Conservation (phyloP, 2,329 filamentous ascomycete genomes). For the Beauveria asiatica region DNA sequence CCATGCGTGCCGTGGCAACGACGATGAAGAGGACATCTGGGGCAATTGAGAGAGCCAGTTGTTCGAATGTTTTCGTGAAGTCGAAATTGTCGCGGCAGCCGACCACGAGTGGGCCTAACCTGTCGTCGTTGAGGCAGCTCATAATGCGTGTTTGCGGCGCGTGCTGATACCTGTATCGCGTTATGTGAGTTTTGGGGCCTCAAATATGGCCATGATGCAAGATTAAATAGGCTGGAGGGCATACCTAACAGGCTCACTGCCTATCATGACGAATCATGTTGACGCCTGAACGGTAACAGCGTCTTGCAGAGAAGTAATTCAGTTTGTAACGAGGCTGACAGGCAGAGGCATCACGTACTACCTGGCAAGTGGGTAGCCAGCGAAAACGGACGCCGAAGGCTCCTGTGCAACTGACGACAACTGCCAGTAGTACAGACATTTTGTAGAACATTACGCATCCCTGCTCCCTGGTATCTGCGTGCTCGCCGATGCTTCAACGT, state of each 20-base stretch:
- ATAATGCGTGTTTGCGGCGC: background rate
- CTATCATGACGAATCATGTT: background rate
- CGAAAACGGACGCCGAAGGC: no score
- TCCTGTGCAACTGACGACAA: no score
- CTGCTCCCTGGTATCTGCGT: no score
- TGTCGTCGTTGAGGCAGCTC: conserved; percentile 1
- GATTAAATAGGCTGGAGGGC: background rate
- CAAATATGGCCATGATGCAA: background rate
- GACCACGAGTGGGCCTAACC: background rate
- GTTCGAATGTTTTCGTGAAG: conserved; percentile 8
- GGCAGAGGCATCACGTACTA: background rate
- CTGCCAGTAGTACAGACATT: no score
- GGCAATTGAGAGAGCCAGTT: background rate
- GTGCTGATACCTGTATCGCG: background rate
- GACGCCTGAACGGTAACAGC: background rate
- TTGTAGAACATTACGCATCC: no score
- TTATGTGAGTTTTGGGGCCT: background rate
- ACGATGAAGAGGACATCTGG: background rate
- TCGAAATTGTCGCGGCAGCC: conserved; percentile 7
- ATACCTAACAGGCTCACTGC: background rate
- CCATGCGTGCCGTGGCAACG: background rate
- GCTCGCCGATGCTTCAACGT: no score
- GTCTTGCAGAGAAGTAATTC: no score
- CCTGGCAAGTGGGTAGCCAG: no score
- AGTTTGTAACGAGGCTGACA: background rate